These are phyloP conservation scores for Porogramme epimiltina DNA, from an alignment of 1,284 basidiomycete genomes.

Conservation along the genomic window DNA sequence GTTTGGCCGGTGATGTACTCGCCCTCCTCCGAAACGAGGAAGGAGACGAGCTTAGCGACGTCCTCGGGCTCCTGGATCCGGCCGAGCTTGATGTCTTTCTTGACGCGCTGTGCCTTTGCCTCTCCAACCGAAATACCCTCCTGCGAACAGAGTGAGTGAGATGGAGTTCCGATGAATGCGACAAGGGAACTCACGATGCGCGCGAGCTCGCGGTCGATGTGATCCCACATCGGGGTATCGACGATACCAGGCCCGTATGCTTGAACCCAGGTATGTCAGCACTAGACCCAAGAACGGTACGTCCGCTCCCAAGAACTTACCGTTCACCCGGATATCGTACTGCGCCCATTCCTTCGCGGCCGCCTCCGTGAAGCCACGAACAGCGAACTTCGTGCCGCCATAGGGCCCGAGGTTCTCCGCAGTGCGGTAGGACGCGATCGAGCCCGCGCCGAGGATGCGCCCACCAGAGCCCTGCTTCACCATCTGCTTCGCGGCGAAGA, in stretches of 20 bases:
- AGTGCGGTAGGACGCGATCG: conserved; percentile 35
- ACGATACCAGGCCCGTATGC: conserved; percentile 39
- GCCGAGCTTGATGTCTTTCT: conserved; percentile 34
- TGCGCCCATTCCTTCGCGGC: conserved; percentile 39
- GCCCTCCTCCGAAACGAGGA: conserved; percentile 41
- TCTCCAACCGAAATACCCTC: conserved; percentile 32
- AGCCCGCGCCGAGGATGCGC: conserved; percentile 41
- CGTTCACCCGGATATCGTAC: conserved; percentile 36
- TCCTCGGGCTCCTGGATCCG: conserved; percentile 40
- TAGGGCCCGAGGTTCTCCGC: conserved; percentile 37
- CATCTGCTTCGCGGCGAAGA: conserved; percentile 44
- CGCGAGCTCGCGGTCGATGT: conserved; percentile 37
- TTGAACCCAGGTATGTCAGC: too few relatives aligned
- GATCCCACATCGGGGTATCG: conserved; percentile 39
- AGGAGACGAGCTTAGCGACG: conserved; percentile 46
- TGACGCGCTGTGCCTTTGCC: conserved; percentile 34
- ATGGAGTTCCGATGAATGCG: neutral
- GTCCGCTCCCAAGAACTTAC: conserved; percentile 21
- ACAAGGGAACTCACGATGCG: conserved; percentile 25
- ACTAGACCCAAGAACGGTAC: neutral
- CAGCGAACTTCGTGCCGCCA: conserved; percentile 44
- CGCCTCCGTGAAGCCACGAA: conserved; percentile 41
- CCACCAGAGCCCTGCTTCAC: conserved; percentile 44
- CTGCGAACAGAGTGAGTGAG: conserved; percentile 6
- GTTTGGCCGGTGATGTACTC: conserved; percentile 44